Conservation (phyloP, 2,329 filamentous ascomycete genomes). For the Domatiomyces globalis region DNA sequence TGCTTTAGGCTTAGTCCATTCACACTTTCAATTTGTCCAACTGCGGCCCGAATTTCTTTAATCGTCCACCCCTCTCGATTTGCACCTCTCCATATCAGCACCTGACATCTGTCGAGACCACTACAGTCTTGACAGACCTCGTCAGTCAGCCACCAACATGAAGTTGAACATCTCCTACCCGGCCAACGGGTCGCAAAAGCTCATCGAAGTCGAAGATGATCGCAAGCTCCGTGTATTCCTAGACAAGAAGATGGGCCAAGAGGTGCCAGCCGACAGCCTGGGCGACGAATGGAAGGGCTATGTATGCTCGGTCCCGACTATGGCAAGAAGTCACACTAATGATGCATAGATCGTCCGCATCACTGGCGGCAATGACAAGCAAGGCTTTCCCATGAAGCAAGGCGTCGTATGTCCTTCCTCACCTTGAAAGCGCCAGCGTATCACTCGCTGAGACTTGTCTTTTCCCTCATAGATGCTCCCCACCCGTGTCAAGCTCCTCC, state of each 20-base stretch:
- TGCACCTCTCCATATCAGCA: constrained; percentile 22
- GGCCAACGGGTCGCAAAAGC: constrained; percentile 99
- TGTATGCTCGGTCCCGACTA: constrained; percentile 49
- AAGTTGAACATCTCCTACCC: constrained; percentile 77
- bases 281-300: constrained; percentile 99
- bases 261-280: constrained; percentile 78
- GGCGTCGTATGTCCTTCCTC: constrained; percentile 49
- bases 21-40: neutral
- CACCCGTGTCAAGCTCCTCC: constrained; percentile 93
- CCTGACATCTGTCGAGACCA: constrained; percentile 27
- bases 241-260: constrained; percentile 74
- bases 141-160: constrained; percentile 34
- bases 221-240: constrained; percentile 98
- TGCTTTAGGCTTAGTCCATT: neutral
- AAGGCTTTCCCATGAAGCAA: constrained; percentile 99
- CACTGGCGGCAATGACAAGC: constrained; percentile 99
- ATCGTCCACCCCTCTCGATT: constrained; percentile 4
- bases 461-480: constrained; percentile 55
- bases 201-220: constrained; percentile 98
- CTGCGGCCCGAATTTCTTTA: neutral
- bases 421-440: constrained; percentile 18
- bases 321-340: neutral
- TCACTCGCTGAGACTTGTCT: constrained; percentile 18
- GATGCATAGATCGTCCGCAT: constrained; percentile 36
- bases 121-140: constrained; percentile 25